A percentile compares a stretch with the other conserved stretches of the same genome.
phyloP scores from a whole-genome alignment of 176 grass and related monocot species.

The Stipa capillata region DNA sequence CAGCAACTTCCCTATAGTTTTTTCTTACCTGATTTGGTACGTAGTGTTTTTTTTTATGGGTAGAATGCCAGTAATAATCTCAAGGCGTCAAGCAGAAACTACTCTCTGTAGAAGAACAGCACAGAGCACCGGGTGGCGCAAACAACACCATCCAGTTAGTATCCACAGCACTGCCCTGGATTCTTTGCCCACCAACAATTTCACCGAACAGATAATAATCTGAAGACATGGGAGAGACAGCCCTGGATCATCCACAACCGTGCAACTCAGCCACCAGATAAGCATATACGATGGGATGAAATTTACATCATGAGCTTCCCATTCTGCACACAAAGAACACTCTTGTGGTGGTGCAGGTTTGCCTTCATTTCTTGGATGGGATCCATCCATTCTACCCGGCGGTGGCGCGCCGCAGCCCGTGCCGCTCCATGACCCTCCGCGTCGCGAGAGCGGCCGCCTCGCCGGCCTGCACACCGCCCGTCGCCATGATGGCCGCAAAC shows the following conservation, averaged over 20 bases:
- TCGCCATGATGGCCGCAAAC: conserved; percentile 61
- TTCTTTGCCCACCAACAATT: neutral
- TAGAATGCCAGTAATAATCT: neutral
- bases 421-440: conserved; percentile 62
- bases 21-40: neutral
- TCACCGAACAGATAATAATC: neutral
- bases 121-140: too few species aligned
- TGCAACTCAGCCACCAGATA: neutral
- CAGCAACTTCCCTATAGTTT: neutral
- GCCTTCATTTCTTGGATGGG: neutral
- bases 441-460: conserved; percentile 52
- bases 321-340: neutral
- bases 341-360: neutral
- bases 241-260: neutral
- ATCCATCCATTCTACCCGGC: neutral
- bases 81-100: too few species aligned
- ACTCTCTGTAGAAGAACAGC: too few species aligned
- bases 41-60: neutral
- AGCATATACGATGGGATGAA: neutral
- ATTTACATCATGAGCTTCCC: neutral
- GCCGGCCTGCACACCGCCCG: conserved; percentile 35
- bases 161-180: neutral
- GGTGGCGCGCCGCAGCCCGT: conserved; percentile 23
- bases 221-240: neutral
- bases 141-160: too few species aligned